phyloP scores from a whole-genome alignment of 768 basidiomycete genomes.

The Suillus subalutaceus region DNA sequence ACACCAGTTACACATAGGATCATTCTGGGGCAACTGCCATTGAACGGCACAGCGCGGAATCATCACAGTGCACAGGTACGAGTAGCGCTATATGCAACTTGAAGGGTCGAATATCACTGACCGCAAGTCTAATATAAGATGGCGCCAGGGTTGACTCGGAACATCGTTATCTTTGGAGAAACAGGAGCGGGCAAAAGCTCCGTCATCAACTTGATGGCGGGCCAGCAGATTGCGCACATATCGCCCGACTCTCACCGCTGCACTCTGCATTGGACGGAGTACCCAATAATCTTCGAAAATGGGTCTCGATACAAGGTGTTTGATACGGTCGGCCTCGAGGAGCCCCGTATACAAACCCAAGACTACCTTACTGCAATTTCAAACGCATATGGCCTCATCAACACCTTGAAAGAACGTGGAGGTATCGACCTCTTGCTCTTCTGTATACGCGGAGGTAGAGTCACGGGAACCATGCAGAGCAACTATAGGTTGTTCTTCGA shows the following conservation, averaged over 20 bases:
- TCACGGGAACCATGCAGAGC: slow-evolving; percentile 38
- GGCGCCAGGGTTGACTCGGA: slow-evolving; percentile 21
- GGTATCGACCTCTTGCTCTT: slow-evolving; percentile 47
- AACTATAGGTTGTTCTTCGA: slow-evolving; percentile 48
- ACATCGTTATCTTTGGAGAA: slow-evolving; percentile 49
- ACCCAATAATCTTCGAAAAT: slow-evolving; percentile 26
- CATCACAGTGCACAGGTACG: not conserved
- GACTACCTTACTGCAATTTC: slow-evolving; percentile 32
- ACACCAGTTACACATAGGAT: not conserved
- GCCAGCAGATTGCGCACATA: slow-evolving; percentile 23
- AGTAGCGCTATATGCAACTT: not conserved
- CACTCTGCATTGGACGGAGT: slow-evolving; percentile 38
- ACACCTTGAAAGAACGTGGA: slow-evolving; percentile 27
- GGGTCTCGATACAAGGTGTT: slow-evolving; percentile 27
- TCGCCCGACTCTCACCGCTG: slow-evolving; percentile 37
- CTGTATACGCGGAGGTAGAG: slow-evolving; percentile 44
- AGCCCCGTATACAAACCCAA: slow-evolving; percentile 29
- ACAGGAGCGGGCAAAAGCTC: slow-evolving; percentile 41
- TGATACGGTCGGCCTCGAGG: slow-evolving; percentile 41
- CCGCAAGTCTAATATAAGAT: not conserved
- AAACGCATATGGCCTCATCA: slow-evolving; percentile 37
- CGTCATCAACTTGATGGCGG: slow-evolving; percentile 37
- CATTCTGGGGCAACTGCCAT: not conserved
- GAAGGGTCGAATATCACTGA: not conserved
- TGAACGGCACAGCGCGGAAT: not conserved